phyloP scores from a whole-genome alignment of 129 eudicot genomes.

The Logfia minima region DNA sequence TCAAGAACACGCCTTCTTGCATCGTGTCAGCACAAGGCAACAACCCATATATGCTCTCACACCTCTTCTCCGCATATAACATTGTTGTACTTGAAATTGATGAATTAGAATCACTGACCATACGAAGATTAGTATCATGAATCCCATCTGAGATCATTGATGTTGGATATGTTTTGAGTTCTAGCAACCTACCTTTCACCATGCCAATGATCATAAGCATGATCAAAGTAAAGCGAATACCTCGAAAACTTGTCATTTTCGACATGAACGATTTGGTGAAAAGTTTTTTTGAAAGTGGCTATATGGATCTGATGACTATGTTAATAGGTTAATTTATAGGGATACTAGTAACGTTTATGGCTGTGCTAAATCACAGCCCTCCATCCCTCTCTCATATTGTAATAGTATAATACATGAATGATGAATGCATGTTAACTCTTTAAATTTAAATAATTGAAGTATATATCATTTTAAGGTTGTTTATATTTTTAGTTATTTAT shows the following conservation, averaged over 20 bases:
- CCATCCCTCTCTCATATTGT: too few species aligned
- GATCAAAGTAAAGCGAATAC: not conserved
- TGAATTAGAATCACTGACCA: not conserved
- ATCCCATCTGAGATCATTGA: slow-evolving; percentile 23
- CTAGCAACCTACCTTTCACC: slow-evolving; percentile 27
- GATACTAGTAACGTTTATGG: too few species aligned
- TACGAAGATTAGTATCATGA: slow-evolving; percentile 6
- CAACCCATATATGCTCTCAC: slow-evolving; percentile 23
- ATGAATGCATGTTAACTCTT: too few species aligned
- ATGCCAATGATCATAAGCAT: slow-evolving; percentile 10
- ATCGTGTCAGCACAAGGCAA: slow-evolving; percentile 25
- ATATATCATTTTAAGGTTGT: too few species aligned
- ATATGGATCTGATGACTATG: not conserved
- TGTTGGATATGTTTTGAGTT: not conserved
- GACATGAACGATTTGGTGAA: not conserved
- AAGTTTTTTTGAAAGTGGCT: not conserved
- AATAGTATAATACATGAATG: too few species aligned
- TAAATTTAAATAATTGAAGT: too few species aligned
- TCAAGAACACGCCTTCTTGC: slow-evolving; percentile 23
- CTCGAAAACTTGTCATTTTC: slow-evolving; percentile 6
- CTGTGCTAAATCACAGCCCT: too few species aligned
- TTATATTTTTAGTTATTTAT: too few species aligned
- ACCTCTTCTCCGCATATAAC: slow-evolving; percentile 7
- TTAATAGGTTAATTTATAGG: not conserved
- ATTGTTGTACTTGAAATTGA: not conserved